These are phyloP conservation scores for Blepharisma undulans DNA, from an alignment of 169 alveolate species.

Conservation along the genomic window DNA sequence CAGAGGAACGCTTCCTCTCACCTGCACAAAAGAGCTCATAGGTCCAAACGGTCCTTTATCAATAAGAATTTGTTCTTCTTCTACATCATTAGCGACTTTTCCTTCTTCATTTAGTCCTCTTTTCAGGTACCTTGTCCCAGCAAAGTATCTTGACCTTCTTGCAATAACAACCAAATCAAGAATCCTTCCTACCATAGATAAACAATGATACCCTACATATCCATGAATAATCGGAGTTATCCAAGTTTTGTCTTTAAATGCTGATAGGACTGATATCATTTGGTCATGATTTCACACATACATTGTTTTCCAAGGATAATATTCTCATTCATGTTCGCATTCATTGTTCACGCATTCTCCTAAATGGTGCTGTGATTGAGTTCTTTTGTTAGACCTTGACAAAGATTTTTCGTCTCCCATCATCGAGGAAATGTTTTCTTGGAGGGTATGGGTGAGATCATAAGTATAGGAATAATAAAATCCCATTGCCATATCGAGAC, in stretches of 20 bases:
- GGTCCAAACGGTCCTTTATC: constrained; percentile 43
- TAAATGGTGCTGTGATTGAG: neutral
- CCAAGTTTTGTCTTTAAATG: constrained; percentile 37
- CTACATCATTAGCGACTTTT: constrained; percentile 85
- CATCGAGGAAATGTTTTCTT: constrained; percentile 51
- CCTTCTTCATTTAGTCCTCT: constrained; percentile 88
- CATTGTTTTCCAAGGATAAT: constrained; percentile 60
- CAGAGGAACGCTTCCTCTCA: constrained; percentile 86
- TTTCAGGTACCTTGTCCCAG: constrained; percentile 85
- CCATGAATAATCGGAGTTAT: constrained; percentile 44
- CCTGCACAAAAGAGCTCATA: constrained; percentile 77
- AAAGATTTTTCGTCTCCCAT: neutral
- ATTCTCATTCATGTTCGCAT: neutral
- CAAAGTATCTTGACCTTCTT: constrained; percentile 80
- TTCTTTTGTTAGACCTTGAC: neutral
- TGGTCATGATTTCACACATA: constrained; percentile 59
- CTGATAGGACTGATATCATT: neutral
- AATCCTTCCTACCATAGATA: constrained; percentile 29
- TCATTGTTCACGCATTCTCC: neutral
- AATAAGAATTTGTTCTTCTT: constrained; percentile 81
- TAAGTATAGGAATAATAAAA: constrained; percentile 72
- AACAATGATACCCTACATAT: constrained; percentile 33
- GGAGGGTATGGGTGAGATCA: constrained; percentile 68
- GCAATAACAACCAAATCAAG: constrained; percentile 58
- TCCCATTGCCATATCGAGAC: constrained; percentile 65